phyloP scores from a whole-genome alignment of 2,329 filamentous ascomycete genomes.

The Ophiocordyceps polyrhachis-furcata region DNA sequence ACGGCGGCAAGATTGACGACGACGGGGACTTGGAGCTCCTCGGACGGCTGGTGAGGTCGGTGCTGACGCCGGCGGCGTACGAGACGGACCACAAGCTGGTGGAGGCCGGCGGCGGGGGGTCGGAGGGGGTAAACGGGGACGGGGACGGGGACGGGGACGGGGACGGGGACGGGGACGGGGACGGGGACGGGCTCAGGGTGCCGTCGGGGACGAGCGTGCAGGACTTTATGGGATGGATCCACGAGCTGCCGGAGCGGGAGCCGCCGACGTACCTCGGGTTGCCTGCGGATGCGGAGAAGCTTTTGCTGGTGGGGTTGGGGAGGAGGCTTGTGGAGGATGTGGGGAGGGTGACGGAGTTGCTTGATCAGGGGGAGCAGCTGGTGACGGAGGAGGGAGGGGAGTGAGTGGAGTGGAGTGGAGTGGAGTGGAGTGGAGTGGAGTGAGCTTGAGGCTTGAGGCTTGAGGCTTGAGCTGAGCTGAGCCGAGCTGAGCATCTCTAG shows the following conservation, averaged over 20 bases:
- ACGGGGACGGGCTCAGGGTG: constrained; percentile 49
- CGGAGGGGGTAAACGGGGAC: too few relatives aligned
- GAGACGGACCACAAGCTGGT: constrained; percentile 86
- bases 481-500: too few relatives aligned
- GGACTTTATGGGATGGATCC: constrained; percentile 84
- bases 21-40: constrained; percentile 66
- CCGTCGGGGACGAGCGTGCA: constrained; percentile 65
- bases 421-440: too few relatives aligned
- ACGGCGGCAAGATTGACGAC: constrained; percentile 94
- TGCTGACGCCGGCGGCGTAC: constrained; percentile 77
- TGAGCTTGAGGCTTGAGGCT: too few relatives aligned
- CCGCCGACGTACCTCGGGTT: constrained; percentile 88
- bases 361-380: constrained; percentile 88
- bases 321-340: constrained; percentile 69
- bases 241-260: constrained; percentile 80
- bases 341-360: constrained; percentile 63
- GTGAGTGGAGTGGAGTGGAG: too few relatives aligned
- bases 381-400: constrained; percentile 46
- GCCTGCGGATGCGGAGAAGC: constrained; percentile 89
- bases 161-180: constrained; percentile 49
- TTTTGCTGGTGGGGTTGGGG: constrained; percentile 77
- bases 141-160: constrained; percentile 42
- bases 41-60: constrained; percentile 49
- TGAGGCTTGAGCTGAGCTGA: too few relatives aligned
- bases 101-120: too few relatives aligned